Conservation (phyloP, 768 basidiomycete genomes). For the Suillus spraguei region DNA sequence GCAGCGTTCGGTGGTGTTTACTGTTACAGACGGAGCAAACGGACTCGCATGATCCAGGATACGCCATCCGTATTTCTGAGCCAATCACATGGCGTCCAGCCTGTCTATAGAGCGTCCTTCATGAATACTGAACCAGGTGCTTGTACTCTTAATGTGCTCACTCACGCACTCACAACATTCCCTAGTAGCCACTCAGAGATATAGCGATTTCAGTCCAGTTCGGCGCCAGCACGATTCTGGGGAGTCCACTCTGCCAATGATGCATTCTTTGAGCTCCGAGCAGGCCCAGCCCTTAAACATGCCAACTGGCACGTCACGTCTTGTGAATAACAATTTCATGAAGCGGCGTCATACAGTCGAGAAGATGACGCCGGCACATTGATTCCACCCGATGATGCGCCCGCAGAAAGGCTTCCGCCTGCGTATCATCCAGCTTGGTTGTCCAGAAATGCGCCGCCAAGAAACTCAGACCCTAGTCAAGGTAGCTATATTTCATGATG, state of each 20-base stretch:
- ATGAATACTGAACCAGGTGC: neutral
- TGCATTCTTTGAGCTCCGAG: neutral
- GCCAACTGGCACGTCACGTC: neutral
- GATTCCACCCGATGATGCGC: neutral
- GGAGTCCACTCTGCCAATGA: neutral
- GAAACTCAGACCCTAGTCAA: neutral
- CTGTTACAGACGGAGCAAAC: neutral
- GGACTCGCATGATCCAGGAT: constrained; percentile 2
- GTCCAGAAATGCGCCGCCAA: neutral
- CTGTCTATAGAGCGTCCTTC: neutral
- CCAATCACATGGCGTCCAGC: neutral
- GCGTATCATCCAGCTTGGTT: constrained; percentile 3
- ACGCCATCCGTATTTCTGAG: neutral
- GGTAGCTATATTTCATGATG: neutral
- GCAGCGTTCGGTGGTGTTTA: constrained; percentile 1
- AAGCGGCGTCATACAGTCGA: neutral
- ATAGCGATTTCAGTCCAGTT: neutral
- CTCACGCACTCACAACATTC: neutral
- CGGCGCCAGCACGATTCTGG: neutral
- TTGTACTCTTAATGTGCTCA: neutral
- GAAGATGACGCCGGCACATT: constrained; percentile 5
- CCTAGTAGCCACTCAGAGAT: neutral
- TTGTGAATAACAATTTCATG: neutral
- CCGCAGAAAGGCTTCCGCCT: neutral
- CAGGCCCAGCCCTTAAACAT: neutral